phyloP scores from a whole-genome alignment of 345 rosid genomes.

The Atalantia buxifolia region DNA sequence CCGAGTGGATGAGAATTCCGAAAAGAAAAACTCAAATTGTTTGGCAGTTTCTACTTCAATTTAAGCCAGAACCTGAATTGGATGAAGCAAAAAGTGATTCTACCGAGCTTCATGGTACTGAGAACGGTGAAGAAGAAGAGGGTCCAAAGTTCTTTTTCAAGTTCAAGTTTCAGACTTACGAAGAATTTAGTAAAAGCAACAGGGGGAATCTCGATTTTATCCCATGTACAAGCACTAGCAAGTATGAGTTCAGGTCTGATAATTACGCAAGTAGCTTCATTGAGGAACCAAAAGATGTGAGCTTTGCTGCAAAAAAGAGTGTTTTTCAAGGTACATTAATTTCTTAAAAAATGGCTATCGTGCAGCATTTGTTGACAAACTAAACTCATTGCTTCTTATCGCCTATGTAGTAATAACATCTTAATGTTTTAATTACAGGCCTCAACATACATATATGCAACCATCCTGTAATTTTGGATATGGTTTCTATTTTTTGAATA shows the following conservation, averaged over 20 bases:
- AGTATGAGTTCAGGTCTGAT: conserved; percentile 33
- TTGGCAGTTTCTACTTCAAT: conserved; percentile 6
- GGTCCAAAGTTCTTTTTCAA: conserved; percentile 51
- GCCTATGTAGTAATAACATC: too few species aligned
- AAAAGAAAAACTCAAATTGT: conserved; percentile 19
- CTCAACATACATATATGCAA: too few species aligned
- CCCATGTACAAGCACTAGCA: conserved; percentile 30
- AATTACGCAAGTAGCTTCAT: conserved; percentile 33
- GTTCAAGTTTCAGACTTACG: conserved; percentile 63
- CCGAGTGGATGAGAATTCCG: conserved; percentile 13
- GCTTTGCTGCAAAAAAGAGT: too few species aligned
- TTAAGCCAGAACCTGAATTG: conserved; percentile 17
- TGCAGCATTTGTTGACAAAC: too few species aligned
- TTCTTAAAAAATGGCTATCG: too few species aligned
- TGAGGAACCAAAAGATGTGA: conserved; percentile 42
- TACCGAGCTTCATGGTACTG: conserved; percentile 14
- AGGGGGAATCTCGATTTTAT: conserved; percentile 14
- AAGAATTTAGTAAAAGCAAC: conserved; percentile 34
- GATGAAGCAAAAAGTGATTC: conserved; percentile 13
- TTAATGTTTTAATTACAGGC: too few species aligned
- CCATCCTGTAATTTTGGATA: not conserved
- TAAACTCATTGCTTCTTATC: too few species aligned
- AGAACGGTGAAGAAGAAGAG: conserved; percentile 27
- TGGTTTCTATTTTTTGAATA: not conserved
- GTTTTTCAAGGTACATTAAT: too few species aligned